Evolutionary conservation across 225 moss, liverwort and hornwort genomes (phyloP).

Genomic region (Physcomitrium patens): DNA sequence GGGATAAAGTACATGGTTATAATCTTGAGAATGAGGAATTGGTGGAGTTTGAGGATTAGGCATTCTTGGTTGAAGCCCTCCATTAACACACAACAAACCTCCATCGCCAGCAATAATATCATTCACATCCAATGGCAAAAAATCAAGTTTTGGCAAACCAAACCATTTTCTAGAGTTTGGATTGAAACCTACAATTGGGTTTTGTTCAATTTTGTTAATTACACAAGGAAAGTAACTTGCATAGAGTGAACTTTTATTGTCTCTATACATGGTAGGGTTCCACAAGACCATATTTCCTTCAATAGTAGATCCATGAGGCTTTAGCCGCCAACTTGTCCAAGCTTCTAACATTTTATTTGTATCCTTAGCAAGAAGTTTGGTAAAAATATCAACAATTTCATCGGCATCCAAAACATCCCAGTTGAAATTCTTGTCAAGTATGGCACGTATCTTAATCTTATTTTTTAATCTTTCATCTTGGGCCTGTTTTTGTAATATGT

Average conservation of each 20-base stretch:
- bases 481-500: not conserved
- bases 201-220: slow-evolving; percentile 25
- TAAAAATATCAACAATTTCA: slow-evolving; percentile 29
- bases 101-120: slow-evolving; percentile 42
- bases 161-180: slow-evolving; percentile 18
- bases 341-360: slow-evolving; percentile 12
- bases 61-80: slow-evolving; percentile 37
- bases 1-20: slow-evolving; percentile 42
- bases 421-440: slow-evolving; percentile 3
- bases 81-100: slow-evolving; percentile 43
- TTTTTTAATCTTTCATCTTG: slow-evolving; percentile 5
- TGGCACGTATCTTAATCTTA: rapidly evolving
- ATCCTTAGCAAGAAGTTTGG: not conserved
- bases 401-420: not conserved
- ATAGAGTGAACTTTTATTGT: slow-evolving; percentile 18
- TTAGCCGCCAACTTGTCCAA: slow-evolving; percentile 27
- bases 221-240: slow-evolving; percentile 15
- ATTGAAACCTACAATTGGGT: slow-evolving; percentile 22
- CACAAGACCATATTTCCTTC: slow-evolving; percentile 1
- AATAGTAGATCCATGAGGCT: slow-evolving; percentile 1
- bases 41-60: slow-evolving; percentile 31
- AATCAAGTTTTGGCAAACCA: slow-evolving; percentile 33
- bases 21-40: slow-evolving; percentile 36
- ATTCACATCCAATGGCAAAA: slow-evolving; percentile 34
- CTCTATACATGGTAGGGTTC: slow-evolving; percentile 24